A percentile compares a stretch with the other conserved stretches of the same genome.
phyloP scores from a whole-genome alignment of 805 yeast species.

The Candida arabinofermentans region DNA sequence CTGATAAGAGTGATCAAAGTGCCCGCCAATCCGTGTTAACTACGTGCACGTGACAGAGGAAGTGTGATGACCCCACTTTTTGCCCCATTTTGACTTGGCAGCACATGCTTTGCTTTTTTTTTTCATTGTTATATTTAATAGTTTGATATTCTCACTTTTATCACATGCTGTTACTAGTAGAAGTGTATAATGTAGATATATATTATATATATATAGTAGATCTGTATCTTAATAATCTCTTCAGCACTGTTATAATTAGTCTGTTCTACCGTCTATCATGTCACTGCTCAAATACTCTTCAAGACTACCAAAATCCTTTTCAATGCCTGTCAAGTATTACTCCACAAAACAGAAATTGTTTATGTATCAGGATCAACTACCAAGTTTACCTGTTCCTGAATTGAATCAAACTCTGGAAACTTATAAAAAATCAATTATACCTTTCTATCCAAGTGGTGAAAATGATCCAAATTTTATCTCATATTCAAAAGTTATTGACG shows the following conservation, averaged over 20 bases:
- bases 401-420: conserved; percentile 64
- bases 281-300: not conserved
- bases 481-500: conserved; percentile 57
- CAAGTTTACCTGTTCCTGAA: conserved; percentile 84
- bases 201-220: no score
- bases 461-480: conserved; percentile 32
- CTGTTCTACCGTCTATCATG: not conserved
- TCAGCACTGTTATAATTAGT: not conserved
- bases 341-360: conserved; percentile 58
- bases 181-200: no score
- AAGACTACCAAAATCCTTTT: not conserved
- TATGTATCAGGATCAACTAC: conserved; percentile 68
- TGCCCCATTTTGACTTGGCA: no score
- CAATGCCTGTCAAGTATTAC: not conserved
- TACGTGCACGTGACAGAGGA: no score
- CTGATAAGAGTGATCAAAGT: no score
- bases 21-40: no score
- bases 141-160: no score
- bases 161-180: not conserved
- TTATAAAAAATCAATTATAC: conserved; percentile 70
- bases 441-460: conserved; percentile 52
- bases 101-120: no score
- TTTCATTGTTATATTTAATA: no score
- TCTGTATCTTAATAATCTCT: no score
- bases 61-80: not conserved